Evolutionary conservation across 495 filamentous ascomycete genomes (phyloP), one percentile per base, ranked within the genome.

Genomic region (Penicillium goetzii): DNA sequence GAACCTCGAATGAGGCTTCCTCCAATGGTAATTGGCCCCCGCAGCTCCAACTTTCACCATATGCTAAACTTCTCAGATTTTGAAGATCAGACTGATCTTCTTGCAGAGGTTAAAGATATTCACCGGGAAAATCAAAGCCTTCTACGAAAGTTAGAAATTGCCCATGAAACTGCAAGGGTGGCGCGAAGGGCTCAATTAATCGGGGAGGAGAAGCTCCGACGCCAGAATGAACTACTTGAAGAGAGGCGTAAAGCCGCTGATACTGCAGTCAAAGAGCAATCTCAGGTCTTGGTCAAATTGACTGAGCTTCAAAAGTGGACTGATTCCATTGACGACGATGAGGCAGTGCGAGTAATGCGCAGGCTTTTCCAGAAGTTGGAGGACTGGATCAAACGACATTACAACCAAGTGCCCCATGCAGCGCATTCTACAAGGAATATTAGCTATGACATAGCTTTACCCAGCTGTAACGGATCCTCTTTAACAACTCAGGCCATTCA

Each of bases 341-440:
- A 61, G 11, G 40, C 30, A 9, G 19, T 28, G 8, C 21, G 21
- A 21, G 32, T 19, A 6, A 61, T 55, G 25, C 59, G 36, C 17
- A 43, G 30, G 21, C 23, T 61, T 32, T 61, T 41, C 26, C 59
- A 41, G 26, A 36, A 21, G 10, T 14, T 45, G 10, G 36, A 61
- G 10, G 26, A 32, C 7, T 61, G 59, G 59, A 25, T 19, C 9
- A 61, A 43, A 23, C 34, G 36, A 4, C 51, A 61, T 26, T 61
- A 33, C 51, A 41, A 43, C 41, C 15, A 61, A 40, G 43, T 25
- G 15, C 23, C 21, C 3, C 43, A 10, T 47, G 3, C 8, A 7
- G 5, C 43, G 9, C 19, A 19, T 21, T 8, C 17, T 19, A 19
- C 9, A 10, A 43, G 40, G 1, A 2, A 21, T 12, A 25, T 4